Evolutionary conservation across 179 eudicot species (phyloP).

Genomic region (Kewa caespitosa): DNA sequence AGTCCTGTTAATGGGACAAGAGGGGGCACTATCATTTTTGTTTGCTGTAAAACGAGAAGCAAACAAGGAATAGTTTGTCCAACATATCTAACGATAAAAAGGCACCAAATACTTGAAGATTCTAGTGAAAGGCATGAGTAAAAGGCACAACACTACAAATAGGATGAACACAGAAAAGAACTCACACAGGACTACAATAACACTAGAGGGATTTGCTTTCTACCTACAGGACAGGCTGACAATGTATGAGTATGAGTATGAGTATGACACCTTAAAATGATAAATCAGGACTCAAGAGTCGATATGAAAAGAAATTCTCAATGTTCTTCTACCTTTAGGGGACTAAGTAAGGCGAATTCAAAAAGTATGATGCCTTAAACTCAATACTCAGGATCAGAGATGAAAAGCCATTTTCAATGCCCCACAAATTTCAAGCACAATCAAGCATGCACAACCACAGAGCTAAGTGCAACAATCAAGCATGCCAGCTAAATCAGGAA

Average conservation of each 20-base stretch:
- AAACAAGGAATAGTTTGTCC: neutral
- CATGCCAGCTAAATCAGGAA: neutral
- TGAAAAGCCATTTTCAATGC: neutral
- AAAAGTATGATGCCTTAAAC: too few species aligned
- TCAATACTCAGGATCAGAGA: neutral
- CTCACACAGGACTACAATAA: neutral
- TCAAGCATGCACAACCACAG: neutral
- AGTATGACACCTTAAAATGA: neutral
- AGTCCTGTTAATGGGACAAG: slow-evolving; percentile 44
- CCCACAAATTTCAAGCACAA: neutral
- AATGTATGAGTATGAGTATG: too few species aligned
- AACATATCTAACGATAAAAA: neutral
- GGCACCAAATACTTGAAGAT: neutral
- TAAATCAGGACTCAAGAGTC: neutral
- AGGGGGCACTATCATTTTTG: neutral
- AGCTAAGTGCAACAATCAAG: neutral
- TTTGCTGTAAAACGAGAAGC: slow-evolving; percentile 5
- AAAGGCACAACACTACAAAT: slow-evolving; percentile 11
- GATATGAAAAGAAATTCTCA: too few species aligned
- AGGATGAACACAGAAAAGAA: slow-evolving; percentile 5
- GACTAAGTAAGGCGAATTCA: too few species aligned
- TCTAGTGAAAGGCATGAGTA: slow-evolving; percentile 1
- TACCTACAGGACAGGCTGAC: too few species aligned
- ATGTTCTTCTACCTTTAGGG: too few species aligned
- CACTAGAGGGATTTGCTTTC: slow-evolving; percentile 5